Base-by-base conservation (phyloP, 2,329 filamentous ascomycete species). In the Fulvia fulva region DNA sequence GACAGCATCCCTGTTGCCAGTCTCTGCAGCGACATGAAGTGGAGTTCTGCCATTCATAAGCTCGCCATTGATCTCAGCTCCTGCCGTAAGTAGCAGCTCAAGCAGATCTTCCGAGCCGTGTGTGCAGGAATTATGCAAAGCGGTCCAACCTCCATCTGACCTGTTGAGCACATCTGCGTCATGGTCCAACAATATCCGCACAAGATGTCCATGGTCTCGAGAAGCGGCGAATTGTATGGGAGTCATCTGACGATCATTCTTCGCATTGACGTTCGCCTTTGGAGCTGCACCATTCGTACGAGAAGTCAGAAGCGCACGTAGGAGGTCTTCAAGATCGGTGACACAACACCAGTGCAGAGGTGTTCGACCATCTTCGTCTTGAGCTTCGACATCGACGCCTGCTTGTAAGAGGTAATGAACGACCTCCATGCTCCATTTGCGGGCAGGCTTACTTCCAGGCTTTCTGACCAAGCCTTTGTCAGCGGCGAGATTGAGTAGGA, bases 81-180 rank as follows among this genome's bases (percentile, higher is more conserved):
- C 61, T 32, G 62, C 65, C 26, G 59, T 56, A 3, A 71, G 51
- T 1, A 70, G 61, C 12, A 63, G 52, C 32, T 63, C 58, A 6
- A 69, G 58, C 14, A 68, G 52, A 12, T 58, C 32, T n/a, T 28
- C 23, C 3, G 59, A 56, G 23, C 55, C 61, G 7, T 61, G 55
- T 11, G 56, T 56, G n/a, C 62, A 63, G 51, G 65, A 57, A 55
- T 65, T 61, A 72, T 99, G 94, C 65, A 99, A 78, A 3, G 93
- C 91, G 0, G 92, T 96, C 73, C 97, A 93, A 28, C 92, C 93
- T 64, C 92, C 88, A 73, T 96, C 91, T 68, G 97, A 94, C 34
- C 83, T 86, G 43, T 90, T 87, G 74, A 95, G 90, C 9, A 96
- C 90, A 71, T 91, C 93, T 44, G 94, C 93, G 53, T 93, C 93